Percentiles rank a stretch among this genome's conserved stretches.
These are phyloP conservation scores for Coemansia sp. DNA, from an alignment of 192 early-diverging fungal genomes.

Conservation along the genomic window DNA sequence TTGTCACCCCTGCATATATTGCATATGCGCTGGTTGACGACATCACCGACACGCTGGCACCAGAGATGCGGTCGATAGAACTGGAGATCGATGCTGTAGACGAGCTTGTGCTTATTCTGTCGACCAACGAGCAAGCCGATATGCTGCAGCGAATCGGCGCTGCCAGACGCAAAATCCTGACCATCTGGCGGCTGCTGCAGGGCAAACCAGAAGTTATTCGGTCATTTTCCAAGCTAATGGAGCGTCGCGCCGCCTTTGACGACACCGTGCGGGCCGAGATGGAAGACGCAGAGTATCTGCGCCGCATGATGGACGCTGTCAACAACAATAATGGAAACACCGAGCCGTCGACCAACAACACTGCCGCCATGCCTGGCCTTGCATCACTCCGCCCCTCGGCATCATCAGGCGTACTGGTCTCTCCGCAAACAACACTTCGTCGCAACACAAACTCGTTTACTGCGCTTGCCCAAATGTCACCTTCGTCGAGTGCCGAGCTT, in stretches of 20 bases:
- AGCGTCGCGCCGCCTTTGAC: slow-evolving; percentile 34
- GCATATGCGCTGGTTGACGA: slow-evolving; percentile 93
- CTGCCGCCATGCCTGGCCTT: neutral
- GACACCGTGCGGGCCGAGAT: slow-evolving; percentile 60
- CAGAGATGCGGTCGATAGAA: slow-evolving; percentile 82
- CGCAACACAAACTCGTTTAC: slow-evolving; percentile 13
- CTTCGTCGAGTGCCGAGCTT: neutral
- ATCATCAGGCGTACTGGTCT: slow-evolving; percentile 1
- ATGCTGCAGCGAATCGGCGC: slow-evolving; percentile 75
- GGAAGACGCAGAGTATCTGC: slow-evolving; percentile 5
- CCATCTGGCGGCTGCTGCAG: slow-evolving; percentile 58
- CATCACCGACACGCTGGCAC: slow-evolving; percentile 90
- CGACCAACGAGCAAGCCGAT: slow-evolving; percentile 79
- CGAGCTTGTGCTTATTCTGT: slow-evolving; percentile 87
- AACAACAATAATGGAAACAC: neutral
- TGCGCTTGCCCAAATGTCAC: slow-evolving; percentile 12
- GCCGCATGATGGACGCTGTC: slow-evolving; percentile 4
- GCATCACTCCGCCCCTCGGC: neutral
- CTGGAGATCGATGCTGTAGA: slow-evolving; percentile 94
- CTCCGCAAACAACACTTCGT: slow-evolving; percentile 7
- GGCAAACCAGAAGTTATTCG: slow-evolving; percentile 77
- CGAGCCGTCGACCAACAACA: neutral
- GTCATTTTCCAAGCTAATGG: slow-evolving; percentile 65
- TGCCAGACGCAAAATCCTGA: slow-evolving; percentile 67
- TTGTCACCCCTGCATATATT: slow-evolving; percentile 77